These are phyloP conservation scores for Globisporangium acanthophoron DNA, from an alignment of 352 stramenopile species.

Conservation along the genomic window DNA sequence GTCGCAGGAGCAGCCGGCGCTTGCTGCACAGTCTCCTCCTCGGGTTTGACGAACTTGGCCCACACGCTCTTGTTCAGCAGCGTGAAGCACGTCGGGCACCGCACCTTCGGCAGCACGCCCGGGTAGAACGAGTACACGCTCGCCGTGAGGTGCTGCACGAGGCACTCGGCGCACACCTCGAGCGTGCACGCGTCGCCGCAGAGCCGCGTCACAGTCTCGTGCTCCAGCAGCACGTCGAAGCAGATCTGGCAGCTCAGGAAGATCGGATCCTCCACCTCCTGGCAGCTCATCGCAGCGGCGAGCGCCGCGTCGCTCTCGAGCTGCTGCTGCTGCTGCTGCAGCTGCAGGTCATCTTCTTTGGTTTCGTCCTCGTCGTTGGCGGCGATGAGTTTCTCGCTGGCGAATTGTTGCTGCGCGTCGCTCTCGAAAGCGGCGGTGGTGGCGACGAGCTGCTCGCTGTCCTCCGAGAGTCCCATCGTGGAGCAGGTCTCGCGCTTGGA, in stretches of 20 bases:
- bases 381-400: background rate
- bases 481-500: too few species aligned
- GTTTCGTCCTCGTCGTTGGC: background rate
- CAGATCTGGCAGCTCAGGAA: slow-evolving; percentile 54
- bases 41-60: slow-evolving; percentile 27
- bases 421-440: background rate
- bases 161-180: slow-evolving; percentile 34
- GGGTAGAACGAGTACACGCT: slow-evolving; percentile 58
- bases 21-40: background rate
- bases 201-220: slow-evolving; percentile 27
- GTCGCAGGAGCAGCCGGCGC: too few species aligned
- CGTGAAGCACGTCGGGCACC: slow-evolving; percentile 53
- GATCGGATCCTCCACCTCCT: slow-evolving; percentile 13
- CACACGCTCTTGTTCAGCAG: slow-evolving; percentile 49
- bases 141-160: slow-evolving; percentile 45
- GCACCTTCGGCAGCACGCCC: slow-evolving; percentile 55
- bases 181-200: slow-evolving; percentile 35
- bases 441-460: too few species aligned
- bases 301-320: slow-evolving; percentile 2
- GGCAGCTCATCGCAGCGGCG: background rate
- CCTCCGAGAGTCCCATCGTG: too few species aligned
- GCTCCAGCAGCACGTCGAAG: slow-evolving; percentile 35
- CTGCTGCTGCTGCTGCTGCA: background rate
- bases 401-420: background rate
- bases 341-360: background rate